Evolutionary conservation across 2,329 filamentous ascomycete genomes (phyloP).

Genomic region (Ophiostoma quercus): DNA sequence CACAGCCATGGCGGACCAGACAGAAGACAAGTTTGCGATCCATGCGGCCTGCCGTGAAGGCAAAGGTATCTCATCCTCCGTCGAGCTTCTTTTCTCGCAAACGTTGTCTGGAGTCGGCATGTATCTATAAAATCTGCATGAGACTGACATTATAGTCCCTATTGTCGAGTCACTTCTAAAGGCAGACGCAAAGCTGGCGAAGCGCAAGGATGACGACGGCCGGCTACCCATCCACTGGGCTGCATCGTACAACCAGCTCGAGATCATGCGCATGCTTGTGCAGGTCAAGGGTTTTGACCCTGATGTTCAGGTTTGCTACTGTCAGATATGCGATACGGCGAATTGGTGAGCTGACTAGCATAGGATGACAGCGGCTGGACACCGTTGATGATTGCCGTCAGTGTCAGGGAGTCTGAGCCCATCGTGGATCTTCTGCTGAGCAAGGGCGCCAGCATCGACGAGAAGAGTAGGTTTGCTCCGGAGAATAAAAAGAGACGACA

Average conservation of each 20-base stretch:
- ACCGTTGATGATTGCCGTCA: conserved; percentile 75
- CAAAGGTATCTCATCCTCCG: conserved; percentile 53
- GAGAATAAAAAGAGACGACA: conserved; percentile 53
- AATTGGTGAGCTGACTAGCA: no score
- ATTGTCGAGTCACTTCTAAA: conserved; percentile 61
- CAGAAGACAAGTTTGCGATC: conserved; percentile 62
- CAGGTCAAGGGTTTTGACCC: conserved; percentile 71
- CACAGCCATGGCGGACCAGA: conserved; percentile 22
- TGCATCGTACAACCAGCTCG: conserved; percentile 70
- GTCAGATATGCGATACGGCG: no score
- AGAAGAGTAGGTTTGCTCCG: conserved; percentile 54
- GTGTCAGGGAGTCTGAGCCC: conserved; percentile 64
- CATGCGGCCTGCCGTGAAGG: conserved; percentile 85
- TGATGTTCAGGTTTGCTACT: conserved; percentile 54
- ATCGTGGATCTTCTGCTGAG: conserved; percentile 62
- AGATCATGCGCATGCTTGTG: conserved; percentile 68
- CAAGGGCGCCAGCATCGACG: conserved; percentile 66
- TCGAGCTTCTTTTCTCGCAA: not conserved
- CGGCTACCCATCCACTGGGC: conserved; percentile 94
- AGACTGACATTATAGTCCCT: not conserved
- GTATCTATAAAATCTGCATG: not conserved
- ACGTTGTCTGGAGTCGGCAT: not conserved
- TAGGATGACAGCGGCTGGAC: conserved; percentile 77
- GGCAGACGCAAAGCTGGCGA: conserved; percentile 71
- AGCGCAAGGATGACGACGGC: conserved; percentile 72